Conservation (phyloP, 1,284 basidiomycete species). For the Trichosporon coremiiforme region DNA sequence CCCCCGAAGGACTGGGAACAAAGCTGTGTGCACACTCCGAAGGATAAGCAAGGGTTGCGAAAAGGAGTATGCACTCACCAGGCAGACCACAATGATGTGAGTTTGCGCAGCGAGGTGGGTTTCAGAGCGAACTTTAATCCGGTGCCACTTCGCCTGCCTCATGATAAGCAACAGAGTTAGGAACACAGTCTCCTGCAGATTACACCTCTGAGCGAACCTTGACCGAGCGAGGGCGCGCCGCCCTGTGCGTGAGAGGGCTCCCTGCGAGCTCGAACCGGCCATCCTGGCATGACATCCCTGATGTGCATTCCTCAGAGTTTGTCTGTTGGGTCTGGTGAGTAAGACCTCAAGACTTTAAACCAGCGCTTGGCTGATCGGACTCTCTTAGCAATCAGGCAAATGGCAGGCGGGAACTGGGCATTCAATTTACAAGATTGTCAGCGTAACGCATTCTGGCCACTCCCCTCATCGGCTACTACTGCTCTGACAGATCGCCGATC, state of each 20-base stretch:
- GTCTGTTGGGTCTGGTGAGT: neutral
- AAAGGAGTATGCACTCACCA: constrained; percentile 8
- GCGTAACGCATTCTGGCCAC: neutral
- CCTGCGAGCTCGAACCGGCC: neutral
- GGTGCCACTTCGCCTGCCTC: constrained; percentile 10
- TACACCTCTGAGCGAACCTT: constrained; percentile 2
- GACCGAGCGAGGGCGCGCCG: neutral
- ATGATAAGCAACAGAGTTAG: constrained; percentile 17
- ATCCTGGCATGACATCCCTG: neutral
- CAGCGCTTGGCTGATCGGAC: neutral
- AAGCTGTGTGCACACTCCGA: neutral
- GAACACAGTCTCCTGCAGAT: constrained; percentile 1
- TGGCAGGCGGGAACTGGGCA: neutral
- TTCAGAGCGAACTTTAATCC: constrained; percentile 15
- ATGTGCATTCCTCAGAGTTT: constrained; percentile 1
- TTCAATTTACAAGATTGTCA: neutral
- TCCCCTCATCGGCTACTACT: neutral
- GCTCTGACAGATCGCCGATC: neutral
- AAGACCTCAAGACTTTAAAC: constrained; percentile 3
- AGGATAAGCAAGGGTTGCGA: neutral
- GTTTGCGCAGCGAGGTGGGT: neutral
- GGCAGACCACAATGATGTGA: neutral
- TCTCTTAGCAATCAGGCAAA: neutral
- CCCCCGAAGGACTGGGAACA: neutral
- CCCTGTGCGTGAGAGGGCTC: neutral